Evolutionary conservation across 1,284 basidiomycete species (phyloP).

Genomic region (Ceratobasidium papillatum): DNA sequence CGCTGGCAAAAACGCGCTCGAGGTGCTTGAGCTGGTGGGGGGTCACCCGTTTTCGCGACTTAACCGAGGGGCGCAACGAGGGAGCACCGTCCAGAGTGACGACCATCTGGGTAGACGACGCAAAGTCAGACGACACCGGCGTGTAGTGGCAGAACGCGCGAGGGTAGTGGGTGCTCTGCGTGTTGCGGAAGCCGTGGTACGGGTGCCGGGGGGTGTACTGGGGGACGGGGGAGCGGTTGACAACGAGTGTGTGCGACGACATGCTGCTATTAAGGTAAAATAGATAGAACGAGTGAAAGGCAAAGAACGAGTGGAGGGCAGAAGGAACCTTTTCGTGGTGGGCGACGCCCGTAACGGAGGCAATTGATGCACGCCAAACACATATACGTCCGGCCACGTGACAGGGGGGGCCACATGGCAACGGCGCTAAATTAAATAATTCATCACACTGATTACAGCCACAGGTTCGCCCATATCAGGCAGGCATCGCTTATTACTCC

Average conservation of each 20-base stretch:
- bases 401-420: conserved; percentile 29
- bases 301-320: conserved; percentile 27
- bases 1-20: conserved; percentile 72
- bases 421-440: conserved; percentile 10
- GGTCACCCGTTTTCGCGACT: conserved; percentile 71
- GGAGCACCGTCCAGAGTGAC: conserved; percentile 35
- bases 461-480: too few species aligned
- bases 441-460: neutral
- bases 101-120: conserved; percentile 29
- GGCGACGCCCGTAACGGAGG: conserved; percentile 37
- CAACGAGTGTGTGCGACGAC: conserved; percentile 39
- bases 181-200: conserved; percentile 38
- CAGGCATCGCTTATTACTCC: too few species aligned
- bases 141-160: conserved; percentile 39
- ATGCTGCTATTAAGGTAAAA: conserved; percentile 35
- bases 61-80: conserved; percentile 33
- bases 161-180: conserved; percentile 36
- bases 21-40: conserved; percentile 73
- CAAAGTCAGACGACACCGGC: conserved; percentile 15
- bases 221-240: conserved; percentile 34
- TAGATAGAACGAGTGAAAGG: conserved; percentile 21
- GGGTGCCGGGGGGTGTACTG: conserved; percentile 21
- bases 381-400: conserved; percentile 33
- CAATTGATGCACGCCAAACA: conserved; percentile 29
- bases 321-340: conserved; percentile 32